Evolutionary conservation across 2,329 filamentous ascomycete genomes (phyloP).

Genomic region (Rutstroemia sp.): DNA sequence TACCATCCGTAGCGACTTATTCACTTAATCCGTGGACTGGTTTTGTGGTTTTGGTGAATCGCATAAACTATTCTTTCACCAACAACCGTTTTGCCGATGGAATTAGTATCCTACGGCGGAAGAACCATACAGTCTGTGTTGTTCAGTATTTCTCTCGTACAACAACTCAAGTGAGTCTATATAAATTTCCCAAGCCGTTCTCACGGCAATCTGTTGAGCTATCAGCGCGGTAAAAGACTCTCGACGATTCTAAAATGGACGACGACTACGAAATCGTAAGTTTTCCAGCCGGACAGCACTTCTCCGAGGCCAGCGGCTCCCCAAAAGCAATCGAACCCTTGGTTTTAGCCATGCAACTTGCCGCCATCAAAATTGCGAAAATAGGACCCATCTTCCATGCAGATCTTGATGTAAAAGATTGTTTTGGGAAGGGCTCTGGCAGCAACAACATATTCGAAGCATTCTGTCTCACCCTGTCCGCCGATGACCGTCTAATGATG

Average conservation of each 20-base stretch:
- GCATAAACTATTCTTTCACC: too few species aligned
- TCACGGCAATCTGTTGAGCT: too few species aligned
- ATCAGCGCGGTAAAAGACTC: neutral
- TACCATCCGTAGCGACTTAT: too few species aligned
- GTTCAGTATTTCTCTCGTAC: too few species aligned
- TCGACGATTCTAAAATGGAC: neutral
- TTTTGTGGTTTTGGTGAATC: too few species aligned
- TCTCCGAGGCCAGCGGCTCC: neutral
- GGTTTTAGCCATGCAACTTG: neutral
- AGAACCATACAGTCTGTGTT: too few species aligned
- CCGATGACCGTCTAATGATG: neutral
- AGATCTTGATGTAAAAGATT: neutral
- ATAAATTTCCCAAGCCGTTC: too few species aligned
- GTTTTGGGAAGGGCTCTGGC: neutral
- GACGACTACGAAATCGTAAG: conserved; percentile 3
- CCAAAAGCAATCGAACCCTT: neutral
- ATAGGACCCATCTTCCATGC: neutral
- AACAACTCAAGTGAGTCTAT: too few species aligned
- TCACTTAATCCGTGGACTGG: too few species aligned
- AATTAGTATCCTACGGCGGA: too few species aligned
- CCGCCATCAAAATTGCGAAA: neutral
- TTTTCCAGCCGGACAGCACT: neutral
- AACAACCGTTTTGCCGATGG: too few species aligned
- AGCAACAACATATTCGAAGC: neutral
- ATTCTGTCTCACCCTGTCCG: neutral